Evolutionary conservation across 305 asterid species (phyloP), one percentile per base, ranked within the genome.

Genomic region (Solanum hybrid): DNA sequence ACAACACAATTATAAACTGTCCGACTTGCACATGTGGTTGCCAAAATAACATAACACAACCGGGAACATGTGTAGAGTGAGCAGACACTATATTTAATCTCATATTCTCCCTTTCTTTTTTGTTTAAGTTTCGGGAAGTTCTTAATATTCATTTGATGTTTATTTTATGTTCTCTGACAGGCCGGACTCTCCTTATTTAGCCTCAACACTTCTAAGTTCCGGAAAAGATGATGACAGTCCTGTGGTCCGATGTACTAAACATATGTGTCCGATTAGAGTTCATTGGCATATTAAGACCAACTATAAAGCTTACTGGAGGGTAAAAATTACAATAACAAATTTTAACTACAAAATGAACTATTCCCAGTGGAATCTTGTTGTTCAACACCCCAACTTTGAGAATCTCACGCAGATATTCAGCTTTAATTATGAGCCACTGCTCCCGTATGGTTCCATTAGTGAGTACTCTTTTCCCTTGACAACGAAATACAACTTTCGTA

Each of bases 21-120:
- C 95, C 96, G 1, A 92, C 94, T 77, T 94, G 97, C 83, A 75
- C 95, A 46, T 94, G 98, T 91, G 96, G 95, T 77, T 94, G 96
- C 86, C 91, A 73, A 89, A 91, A 92, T n/a, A 34, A 86, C 86
- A 78, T 84, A 13, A 77, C 91, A 82, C 91, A 85, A 28, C 91
- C 92, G 5, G 92, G 89, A 36, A 90, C n/a, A 36, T 94, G 95
- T 83, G 89, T 94, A 51, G 88, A 93, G 97, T 95, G 92, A 93
- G 95, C 64, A 76, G n/a, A 8, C 73, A 18, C 82, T 39, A 57
- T 67, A 39, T 22, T 74, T 18, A 83, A 42, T 46, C 82, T 39
- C 33, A 39, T 36, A 73, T 29, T 39, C 84, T 87, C 33, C 11
- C 18, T 3, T 85, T 85, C 88, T 31, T 16, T 84, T 29, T 20